Base-by-base conservation (phyloP, 2,329 filamentous ascomycete species). In the Exserohilum rostratum region DNA sequence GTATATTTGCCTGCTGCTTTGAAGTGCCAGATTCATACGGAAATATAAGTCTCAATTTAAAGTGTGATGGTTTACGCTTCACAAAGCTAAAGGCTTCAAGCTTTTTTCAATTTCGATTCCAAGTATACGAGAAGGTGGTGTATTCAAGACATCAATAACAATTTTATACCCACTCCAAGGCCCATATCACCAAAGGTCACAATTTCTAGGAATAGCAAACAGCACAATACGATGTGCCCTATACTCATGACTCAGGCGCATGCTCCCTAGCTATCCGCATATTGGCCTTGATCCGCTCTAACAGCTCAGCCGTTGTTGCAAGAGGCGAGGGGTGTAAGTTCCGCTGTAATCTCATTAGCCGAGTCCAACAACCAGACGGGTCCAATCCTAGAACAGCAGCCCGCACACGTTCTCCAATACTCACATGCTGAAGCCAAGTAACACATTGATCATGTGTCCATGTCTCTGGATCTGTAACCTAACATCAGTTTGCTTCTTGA, bases 361-460 rank as follows among this genome's bases (percentile, higher is more conserved):
- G 2, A 27, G 18, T 4, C 6, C 4, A 15, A 6, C 4, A 2
- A 33, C 18, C 13, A 0, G 22, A 31, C 1, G 12, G 1, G 6
- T 11, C 12, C 1, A 13, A 13, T 22, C 1, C 13, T 29, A 2
- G n/a, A n/a, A n/a, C 1, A 20, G 13, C 4, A 10, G 44, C 25
- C 6, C n/a, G 20, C 22, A 25, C 22, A 15, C 29, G 20, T 25
- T 3, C n/a, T 13, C 15, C n/a, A 53, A 5, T 30, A 80, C 88
- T 77, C 83, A 96, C 93, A 66, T 84, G 85, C 40, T 86, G 85
- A 46, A 98, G 79, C 92, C 93, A 98, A 68, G 87, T 81, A 57
- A 86, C 83, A 75, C 96, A 80, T 69, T 98, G 91, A 43, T 91
- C 88, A 52, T 83, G 81, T 0, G 90, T 91, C 93, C 93, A 98